Percentiles rank a stretch among this genome's conserved stretches.
Evolutionary conservation across 768 basidiomycete species (phyloP).

Genomic region (Pleurotus pulmonarius): DNA sequence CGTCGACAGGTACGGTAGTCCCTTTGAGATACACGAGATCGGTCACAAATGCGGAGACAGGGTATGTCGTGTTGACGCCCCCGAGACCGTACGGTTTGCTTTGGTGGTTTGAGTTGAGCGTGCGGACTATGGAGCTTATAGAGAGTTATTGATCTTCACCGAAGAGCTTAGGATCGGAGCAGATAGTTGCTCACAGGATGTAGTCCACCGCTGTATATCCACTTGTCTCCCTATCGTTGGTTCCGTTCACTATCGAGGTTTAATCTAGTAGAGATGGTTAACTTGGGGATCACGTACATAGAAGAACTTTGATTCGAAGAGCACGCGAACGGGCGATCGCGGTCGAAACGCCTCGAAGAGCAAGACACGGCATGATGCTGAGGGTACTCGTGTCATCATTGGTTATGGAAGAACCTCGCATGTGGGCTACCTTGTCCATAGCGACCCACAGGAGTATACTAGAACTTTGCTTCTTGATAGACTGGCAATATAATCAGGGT

Average conservation of each 20-base stretch:
- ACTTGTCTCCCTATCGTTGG: constrained; percentile 88
- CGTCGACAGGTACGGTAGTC: constrained; percentile 60
- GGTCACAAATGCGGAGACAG: constrained; percentile 77
- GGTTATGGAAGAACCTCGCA: background rate
- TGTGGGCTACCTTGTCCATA: constrained; percentile 78
- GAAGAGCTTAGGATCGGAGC: constrained; percentile 1
- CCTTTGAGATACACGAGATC: constrained; percentile 78
- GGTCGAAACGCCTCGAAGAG: constrained; percentile 73
- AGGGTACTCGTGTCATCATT: background rate
- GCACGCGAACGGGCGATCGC: constrained; percentile 71
- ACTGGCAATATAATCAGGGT: constrained; percentile 70
- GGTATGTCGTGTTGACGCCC: constrained; percentile 60
- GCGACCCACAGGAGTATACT: constrained; percentile 89
- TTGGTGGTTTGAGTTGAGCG: constrained; percentile 62
- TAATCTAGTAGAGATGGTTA: constrained; percentile 7
- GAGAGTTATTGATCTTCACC: too few relatives aligned
- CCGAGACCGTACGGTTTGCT: constrained; percentile 52
- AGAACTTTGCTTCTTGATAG: constrained; percentile 61
- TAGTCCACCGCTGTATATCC: constrained; percentile 85
- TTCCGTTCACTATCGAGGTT: constrained; percentile 63
- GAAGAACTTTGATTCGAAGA: constrained; percentile 78
- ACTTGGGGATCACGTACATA: constrained; percentile 49
- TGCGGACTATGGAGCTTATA: constrained; percentile 60
- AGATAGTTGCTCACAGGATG: constrained; percentile 48
- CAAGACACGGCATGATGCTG: constrained; percentile 90